These are phyloP conservation scores for Lasiosphaeria ovina DNA, from an alignment of 495 filamentous ascomycete species.

Conservation along the genomic window DNA sequence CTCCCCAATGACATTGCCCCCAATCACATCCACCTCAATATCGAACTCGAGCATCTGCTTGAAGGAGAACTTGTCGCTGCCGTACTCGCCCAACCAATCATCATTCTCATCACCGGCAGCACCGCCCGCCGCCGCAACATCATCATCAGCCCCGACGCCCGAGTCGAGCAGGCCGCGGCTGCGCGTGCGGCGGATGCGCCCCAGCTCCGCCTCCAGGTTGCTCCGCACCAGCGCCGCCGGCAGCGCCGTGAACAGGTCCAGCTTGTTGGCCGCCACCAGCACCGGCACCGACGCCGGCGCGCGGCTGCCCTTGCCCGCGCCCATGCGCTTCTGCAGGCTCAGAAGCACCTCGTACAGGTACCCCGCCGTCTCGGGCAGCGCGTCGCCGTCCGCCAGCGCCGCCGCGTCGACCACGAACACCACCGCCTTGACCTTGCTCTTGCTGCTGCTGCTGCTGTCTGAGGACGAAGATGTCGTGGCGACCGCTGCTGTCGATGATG, in stretches of 20 bases:
- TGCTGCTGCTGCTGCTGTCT: conserved; percentile 55
- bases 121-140: conserved; percentile 26
- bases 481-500: conserved; percentile 55
- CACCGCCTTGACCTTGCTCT: conserved; percentile 64
- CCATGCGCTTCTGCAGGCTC: conserved; percentile 68
- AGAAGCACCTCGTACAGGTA: conserved; percentile 88
- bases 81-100: conserved; percentile 78
- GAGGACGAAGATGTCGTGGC: conserved; percentile 49
- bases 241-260: conserved; percentile 90
- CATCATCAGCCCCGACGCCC: conserved; percentile 58
- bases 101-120: conserved; percentile 59
- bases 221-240: conserved; percentile 74
- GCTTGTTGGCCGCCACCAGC: conserved; percentile 87
- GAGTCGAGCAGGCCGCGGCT: conserved; percentile 80
- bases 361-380: conserved; percentile 34
- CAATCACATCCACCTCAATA: conserved; percentile 72
- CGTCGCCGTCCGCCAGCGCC: conserved; percentile 54
- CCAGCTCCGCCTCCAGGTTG: conserved; percentile 77
- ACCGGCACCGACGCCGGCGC: conserved; percentile 65
- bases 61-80: conserved; percentile 74
- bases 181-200: conserved; percentile 70
- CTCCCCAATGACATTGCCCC: conserved; percentile 74
- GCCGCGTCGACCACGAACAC: conserved; percentile 88
- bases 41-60: conserved; percentile 77
- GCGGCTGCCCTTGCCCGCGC: conserved; percentile 55